phyloP scores from a whole-genome alignment of 192 early-diverging fungal species.

The Gryganskiella cystojenkinii region DNA sequence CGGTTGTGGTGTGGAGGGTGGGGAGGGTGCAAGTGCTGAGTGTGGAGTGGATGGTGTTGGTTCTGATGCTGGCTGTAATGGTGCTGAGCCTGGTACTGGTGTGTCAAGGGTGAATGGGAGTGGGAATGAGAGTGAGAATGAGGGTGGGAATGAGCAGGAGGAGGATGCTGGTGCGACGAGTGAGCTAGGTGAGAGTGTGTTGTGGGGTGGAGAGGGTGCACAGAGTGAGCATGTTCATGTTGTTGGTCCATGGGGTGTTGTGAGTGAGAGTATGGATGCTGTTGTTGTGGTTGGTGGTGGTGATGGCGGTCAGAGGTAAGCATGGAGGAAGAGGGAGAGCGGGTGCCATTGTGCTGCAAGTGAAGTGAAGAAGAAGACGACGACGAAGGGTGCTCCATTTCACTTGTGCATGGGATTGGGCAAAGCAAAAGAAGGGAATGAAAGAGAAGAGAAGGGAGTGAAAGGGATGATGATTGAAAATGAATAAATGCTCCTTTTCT shows the following conservation, averaged over 20 bases:
- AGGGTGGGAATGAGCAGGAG: not conserved
- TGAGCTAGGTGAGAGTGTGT: not conserved
- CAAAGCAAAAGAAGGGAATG: not conserved
- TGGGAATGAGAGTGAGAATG: not conserved
- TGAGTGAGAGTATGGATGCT: conserved; percentile 16
- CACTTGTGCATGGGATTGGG: too few species aligned
- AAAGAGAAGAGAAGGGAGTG: not conserved
- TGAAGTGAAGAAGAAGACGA: not conserved
- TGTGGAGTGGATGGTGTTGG: not conserved
- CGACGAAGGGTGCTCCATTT: too few species aligned
- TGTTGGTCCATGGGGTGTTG: conserved; percentile 32
- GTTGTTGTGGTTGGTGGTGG: conserved; percentile 8
- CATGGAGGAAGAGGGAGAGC: too few species aligned
- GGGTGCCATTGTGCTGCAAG: conserved; percentile 5
- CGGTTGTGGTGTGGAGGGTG: not conserved
- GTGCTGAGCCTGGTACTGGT: not conserved
- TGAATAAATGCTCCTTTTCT: too few species aligned
- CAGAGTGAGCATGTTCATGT: not conserved
- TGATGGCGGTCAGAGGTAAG: conserved; percentile 1
- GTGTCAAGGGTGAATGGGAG: not conserved
- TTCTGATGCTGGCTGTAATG: not conserved
- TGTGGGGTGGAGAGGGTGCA: not conserved
- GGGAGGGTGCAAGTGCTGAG: conserved; percentile 3
- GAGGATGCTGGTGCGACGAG: too few species aligned
- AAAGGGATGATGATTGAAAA: conserved; percentile 7